Base-by-base conservation (phyloP, 371 early-diverging fungal genomes). In the Mortierella sp. region DNA sequence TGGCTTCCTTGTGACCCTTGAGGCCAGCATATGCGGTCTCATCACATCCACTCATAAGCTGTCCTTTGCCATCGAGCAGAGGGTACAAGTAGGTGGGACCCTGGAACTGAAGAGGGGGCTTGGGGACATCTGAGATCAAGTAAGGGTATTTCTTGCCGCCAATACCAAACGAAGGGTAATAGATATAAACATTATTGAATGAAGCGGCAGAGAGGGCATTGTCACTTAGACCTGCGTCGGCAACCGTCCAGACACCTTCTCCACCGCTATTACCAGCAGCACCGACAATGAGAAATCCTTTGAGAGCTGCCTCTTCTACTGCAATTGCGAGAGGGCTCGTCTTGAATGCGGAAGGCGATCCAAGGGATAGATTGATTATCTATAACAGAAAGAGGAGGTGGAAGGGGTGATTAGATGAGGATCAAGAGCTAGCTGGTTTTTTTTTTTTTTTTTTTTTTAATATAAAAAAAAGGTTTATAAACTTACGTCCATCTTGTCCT, bases 181-280 rank as follows among this genome's bases (percentile, higher is more conserved):
- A 59, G 1, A 75, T 76, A 25, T 75, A 46, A 7, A 60, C 55
- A 64, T 87, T 90, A 56, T 94, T 92, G 7, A 92, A 79, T 19
- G 91, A 88, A 21, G 91, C 93, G 21, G 92, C 90, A 28, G 87
- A 86, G 43, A 92, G 68, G 18, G 87, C 89, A 48, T 86, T 84
- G 18, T 64, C 62, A 0, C 89, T 88, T 18, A 91, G 76, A 15
- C 88, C 88, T 6, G 95, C 93, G 0, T 89, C 66, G 1, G 85
- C 82, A 0, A 85, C 82, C 61, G 86, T 80, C 68, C 82, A 91
- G 5, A 92, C 65, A 0, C 94, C 94, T n/a, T 83, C 76, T 7
- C 64, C 61, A 9, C 93, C 93, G 52, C 87, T 85, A 74, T 94
- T 94, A 3, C 94, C 93, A 28, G 84, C 84, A 6, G 93, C 88